These are phyloP conservation scores for baker's yeast (Saccharomyces cerevisiae) DNA, from an alignment of 805 yeast genomes.

Conservation along the genomic window DNA sequence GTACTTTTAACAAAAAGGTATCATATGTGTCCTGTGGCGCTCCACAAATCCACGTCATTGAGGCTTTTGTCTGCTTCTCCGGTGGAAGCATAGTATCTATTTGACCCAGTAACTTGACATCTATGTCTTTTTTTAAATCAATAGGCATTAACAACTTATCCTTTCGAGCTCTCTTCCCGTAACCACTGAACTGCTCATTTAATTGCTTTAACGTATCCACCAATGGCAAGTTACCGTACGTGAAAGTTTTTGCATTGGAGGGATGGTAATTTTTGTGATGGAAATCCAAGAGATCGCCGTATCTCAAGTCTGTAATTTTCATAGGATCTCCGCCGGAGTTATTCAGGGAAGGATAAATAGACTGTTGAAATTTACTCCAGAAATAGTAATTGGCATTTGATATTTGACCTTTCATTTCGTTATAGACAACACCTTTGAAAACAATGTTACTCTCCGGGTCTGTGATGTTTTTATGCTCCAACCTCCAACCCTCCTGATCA, in stretches of 20 bases:
- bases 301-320: constrained; percentile 61
- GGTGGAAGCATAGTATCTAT: constrained; percentile 65
- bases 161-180: constrained; percentile 41
- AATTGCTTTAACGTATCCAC: constrained; percentile 50
- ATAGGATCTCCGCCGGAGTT: constrained; percentile 94
- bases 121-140: constrained; percentile 28
- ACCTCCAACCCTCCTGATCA: constrained; percentile 94
- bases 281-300: constrained; percentile 70
- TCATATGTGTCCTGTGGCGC: constrained; percentile 60
- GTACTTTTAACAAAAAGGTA: constrained; percentile 61
- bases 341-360: constrained; percentile 74
- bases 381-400: constrained; percentile 80
- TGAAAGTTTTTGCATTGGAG: constrained; percentile 74
- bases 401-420: constrained; percentile 97
- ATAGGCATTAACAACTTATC: constrained; percentile 36
- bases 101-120: constrained; percentile 56
- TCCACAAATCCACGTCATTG: constrained; percentile 86
- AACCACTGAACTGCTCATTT: constrained; percentile 40
- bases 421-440: constrained; percentile 93
- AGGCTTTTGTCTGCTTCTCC: constrained; percentile 66
- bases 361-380: constrained; percentile 76
- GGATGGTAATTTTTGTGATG: constrained; percentile 80
- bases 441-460: constrained; percentile 54
- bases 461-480: constrained; percentile 58
- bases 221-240: constrained; percentile 76